phyloP scores from a whole-genome alignment of 768 basidiomycete genomes.

The Pulveroboletus sp. region DNA sequence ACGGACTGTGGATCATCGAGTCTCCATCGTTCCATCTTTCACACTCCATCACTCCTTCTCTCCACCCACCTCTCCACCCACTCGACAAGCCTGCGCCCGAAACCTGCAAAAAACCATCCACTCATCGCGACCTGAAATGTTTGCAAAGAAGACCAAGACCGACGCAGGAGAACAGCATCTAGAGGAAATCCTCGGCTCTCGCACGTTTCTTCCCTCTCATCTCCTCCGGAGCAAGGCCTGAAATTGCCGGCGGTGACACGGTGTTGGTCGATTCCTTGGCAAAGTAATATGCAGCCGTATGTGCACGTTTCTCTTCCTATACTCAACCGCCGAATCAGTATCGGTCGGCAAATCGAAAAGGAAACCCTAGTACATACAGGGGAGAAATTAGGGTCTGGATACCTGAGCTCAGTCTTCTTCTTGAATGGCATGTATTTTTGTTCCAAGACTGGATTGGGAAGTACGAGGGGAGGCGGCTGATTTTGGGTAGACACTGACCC shows the following conservation, averaged over 20 bases:
- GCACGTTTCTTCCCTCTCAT: constrained; percentile 79
- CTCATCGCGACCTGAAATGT: constrained; percentile 28
- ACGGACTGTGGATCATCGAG: constrained; percentile 34
- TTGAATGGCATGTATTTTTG: constrained; percentile 75
- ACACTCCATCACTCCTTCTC: not conserved
- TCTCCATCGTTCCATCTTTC: constrained; percentile 26
- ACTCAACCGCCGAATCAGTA: not conserved
- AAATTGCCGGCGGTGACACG: constrained; percentile 21
- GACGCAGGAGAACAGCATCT: constrained; percentile 20
- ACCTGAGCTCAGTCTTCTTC: constrained; percentile 71
- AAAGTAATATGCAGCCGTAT: constrained; percentile 58
- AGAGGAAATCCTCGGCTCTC: constrained; percentile 83
- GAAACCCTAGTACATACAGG: constrained; percentile 62
- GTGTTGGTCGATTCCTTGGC: constrained; percentile 38
- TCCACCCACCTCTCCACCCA: not conserved
- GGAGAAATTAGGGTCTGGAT: constrained; percentile 71
- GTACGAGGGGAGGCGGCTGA: constrained; percentile 30
- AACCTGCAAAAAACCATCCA: constrained; percentile 30
- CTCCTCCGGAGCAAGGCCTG: constrained; percentile 44
- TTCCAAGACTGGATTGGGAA: constrained; percentile 54
- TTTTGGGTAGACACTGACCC: constrained; percentile 23
- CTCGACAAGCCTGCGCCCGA: constrained; percentile 21
- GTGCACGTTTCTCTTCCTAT: constrained; percentile 77
- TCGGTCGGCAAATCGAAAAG: not conserved
- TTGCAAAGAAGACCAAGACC: constrained; percentile 29